These are phyloP conservation scores for Termitomyces sp. DNA, from an alignment of 768 basidiomycete genomes.

Conservation along the genomic window DNA sequence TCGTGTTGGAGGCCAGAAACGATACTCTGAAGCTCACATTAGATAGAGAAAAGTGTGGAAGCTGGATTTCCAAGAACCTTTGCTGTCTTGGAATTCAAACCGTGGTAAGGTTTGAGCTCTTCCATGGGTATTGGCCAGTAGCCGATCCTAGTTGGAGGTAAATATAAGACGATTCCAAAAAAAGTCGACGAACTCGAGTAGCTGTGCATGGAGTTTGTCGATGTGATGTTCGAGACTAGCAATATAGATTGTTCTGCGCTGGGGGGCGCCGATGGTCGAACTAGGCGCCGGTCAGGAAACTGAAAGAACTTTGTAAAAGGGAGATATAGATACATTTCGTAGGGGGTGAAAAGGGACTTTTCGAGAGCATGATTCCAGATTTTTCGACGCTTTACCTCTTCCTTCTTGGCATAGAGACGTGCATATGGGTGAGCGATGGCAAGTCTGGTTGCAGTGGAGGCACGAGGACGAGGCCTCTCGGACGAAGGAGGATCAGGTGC, in stretches of 20 bases:
- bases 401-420: conserved; percentile 59
- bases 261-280: conserved; percentile 60
- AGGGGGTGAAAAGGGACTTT: conserved; percentile 60
- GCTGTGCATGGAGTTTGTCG: conserved; percentile 57
- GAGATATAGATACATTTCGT: conserved; percentile 45
- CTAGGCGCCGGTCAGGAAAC: conserved; percentile 24
- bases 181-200: conserved; percentile 30
- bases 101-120: conserved; percentile 56
- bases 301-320: neutral
- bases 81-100: conserved; percentile 71
- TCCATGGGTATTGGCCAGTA: conserved; percentile 52
- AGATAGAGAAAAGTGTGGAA: neutral
- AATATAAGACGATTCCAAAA: neutral
- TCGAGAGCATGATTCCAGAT: conserved; percentile 79
- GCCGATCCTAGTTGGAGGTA: conserved; percentile 26
- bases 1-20: conserved; percentile 68
- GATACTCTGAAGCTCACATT: conserved; percentile 48
- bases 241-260: conserved; percentile 65
- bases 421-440: conserved; percentile 61
- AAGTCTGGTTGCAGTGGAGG: conserved; percentile 4
- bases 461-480: neutral
- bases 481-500: neutral
- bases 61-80: conserved; percentile 37
- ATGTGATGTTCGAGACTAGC: conserved; percentile 71
- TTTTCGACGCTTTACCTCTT: conserved; percentile 59